Evolutionary conservation across 495 filamentous ascomycete genomes (phyloP).

Genomic region (Penicillium riverlandense): DNA sequence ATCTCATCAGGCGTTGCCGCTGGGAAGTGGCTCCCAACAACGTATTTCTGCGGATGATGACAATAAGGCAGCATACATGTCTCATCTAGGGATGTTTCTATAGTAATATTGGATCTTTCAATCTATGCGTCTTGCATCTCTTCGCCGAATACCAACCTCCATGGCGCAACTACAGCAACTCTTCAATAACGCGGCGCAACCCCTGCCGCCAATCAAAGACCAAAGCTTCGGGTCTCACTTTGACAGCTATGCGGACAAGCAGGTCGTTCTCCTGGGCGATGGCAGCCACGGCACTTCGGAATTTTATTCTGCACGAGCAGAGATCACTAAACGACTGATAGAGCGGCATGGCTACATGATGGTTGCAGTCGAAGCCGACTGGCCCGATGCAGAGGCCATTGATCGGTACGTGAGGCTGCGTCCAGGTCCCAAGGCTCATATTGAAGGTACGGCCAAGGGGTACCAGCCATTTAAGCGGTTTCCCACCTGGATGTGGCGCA

Average conservation of each 20-base stretch:
- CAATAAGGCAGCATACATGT: too few species aligned
- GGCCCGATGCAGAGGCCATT: conserved; percentile 51
- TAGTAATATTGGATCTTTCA: background rate
- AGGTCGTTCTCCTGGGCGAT: conserved; percentile 49
- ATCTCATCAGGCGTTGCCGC: conserved; percentile 15
- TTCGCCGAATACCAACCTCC: background rate
- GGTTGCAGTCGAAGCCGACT: conserved; percentile 52
- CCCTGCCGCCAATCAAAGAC: conserved; percentile 31
- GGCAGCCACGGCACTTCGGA: conserved; percentile 54
- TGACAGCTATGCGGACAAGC: conserved; percentile 33
- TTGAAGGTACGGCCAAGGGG: conserved; percentile 19
- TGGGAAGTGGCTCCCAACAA: background rate
- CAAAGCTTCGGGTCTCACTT: conserved; percentile 33
- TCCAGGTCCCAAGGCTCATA: conserved; percentile 26
- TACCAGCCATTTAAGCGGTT: conserved; percentile 45
- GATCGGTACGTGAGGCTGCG: conserved; percentile 50
- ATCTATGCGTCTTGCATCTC: conserved; percentile 7
- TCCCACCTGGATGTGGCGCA: conserved; percentile 59
- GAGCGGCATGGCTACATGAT: conserved; percentile 47
- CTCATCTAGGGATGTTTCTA: too few species aligned
- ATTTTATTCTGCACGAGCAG: conserved; percentile 49
- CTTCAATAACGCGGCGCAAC: conserved; percentile 29
- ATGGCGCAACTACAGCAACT: conserved; percentile 28
- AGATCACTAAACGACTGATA: conserved; percentile 49
- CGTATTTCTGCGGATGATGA: background rate